Base-by-base conservation (phyloP, 805 yeast species). In the Candida ortonii region DNA sequence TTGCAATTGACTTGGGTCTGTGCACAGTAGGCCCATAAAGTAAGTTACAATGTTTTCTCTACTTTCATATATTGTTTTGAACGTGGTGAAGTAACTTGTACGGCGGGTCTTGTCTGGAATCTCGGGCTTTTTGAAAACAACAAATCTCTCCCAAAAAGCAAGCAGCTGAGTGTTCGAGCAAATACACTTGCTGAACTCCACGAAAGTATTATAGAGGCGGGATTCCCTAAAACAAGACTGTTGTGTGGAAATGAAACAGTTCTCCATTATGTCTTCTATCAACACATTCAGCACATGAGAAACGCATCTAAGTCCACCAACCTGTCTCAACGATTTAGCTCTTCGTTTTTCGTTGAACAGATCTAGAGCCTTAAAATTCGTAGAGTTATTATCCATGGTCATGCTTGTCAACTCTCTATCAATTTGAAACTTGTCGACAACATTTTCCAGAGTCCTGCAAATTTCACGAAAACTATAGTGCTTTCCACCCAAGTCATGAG, bases 231-330 rank as follows among this genome's bases (percentile, higher is more conserved):
- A 19, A 14, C 14, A 3, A 17, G 24, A n/a, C 5, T 19, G 12
- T 24, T 13, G 11, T 12, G 8, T 8, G 9, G 6, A 11, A 29
- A 21, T 11, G n/a, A 20, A 29, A n/a, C 25, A n/a, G 6, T 13
- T 16, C 16, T 12, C 12, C 25, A 29, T 6, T 8, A 29, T 12
- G 6, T 29, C 33, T 7, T 20, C 11, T 16, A 22, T 12, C 8
- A 29, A 9, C 8, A 14, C 14, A 20, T 29, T 21, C 14, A 29
- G 25, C 5, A 29, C 33, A 20, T 21, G 33, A 6, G 33, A 21
- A 6, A 29, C 33, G 16, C 33, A 21, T 21, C 18, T 12, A 14
- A 29, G 17, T 8, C 8, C 25, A 11, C 5, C 11, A 10, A 29
- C 33, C 5, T 6, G n/a, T 12, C 4, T 5, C 5, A 19, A 10